Conservation (phyloP, 495 filamentous ascomycete species). For the Daldinia childiae region DNA sequence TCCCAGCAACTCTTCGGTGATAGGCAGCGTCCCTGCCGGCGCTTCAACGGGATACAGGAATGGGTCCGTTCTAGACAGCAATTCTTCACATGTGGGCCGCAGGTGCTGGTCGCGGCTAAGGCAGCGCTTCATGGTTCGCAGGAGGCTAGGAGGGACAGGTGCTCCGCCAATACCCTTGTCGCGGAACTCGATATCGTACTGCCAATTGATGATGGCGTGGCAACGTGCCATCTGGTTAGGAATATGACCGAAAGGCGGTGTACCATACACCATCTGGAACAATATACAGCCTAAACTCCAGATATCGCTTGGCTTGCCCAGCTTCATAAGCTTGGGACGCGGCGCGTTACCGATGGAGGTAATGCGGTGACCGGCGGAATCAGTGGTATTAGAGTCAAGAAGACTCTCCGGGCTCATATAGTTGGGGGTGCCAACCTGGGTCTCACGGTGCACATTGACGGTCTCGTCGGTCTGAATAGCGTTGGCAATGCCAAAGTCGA, state of each 20-base stretch:
- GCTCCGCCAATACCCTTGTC: slow-evolving; percentile 76
- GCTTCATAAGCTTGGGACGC: slow-evolving; percentile 83
- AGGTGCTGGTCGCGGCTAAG: slow-evolving; percentile 79
- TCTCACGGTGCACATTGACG: slow-evolving; percentile 95
- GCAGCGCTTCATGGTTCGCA: slow-evolving; percentile 79
- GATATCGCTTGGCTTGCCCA: slow-evolving; percentile 94
- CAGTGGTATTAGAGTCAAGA: slow-evolving; percentile 80
- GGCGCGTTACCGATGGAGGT: slow-evolving; percentile 49
- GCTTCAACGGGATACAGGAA: slow-evolving; percentile 80
- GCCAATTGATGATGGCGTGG: slow-evolving; percentile 88
- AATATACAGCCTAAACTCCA: slow-evolving; percentile 97
- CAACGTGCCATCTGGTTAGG: slow-evolving; percentile 77
- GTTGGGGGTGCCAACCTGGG: slow-evolving; percentile 93
- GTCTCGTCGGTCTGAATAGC: slow-evolving; percentile 93
- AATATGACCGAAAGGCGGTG: slow-evolving; percentile 92
- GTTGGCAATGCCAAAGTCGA: slow-evolving; percentile 97
- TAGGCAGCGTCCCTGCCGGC: slow-evolving; percentile 69
- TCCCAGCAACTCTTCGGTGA: slow-evolving; percentile 78
- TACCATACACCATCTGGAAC: slow-evolving; percentile 96
- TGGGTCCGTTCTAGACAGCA: slow-evolving; percentile 75
- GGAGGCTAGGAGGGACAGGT: slow-evolving; percentile 72
- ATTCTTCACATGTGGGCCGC: slow-evolving; percentile 79
- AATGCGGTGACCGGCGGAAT: slow-evolving; percentile 54
- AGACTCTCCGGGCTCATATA: slow-evolving; percentile 98
- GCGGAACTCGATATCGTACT: slow-evolving; percentile 84